These are phyloP conservation scores for Paramecium tetraurelia DNA, from an alignment of 73 alveolate genomes.

Conservation along the genomic window DNA sequence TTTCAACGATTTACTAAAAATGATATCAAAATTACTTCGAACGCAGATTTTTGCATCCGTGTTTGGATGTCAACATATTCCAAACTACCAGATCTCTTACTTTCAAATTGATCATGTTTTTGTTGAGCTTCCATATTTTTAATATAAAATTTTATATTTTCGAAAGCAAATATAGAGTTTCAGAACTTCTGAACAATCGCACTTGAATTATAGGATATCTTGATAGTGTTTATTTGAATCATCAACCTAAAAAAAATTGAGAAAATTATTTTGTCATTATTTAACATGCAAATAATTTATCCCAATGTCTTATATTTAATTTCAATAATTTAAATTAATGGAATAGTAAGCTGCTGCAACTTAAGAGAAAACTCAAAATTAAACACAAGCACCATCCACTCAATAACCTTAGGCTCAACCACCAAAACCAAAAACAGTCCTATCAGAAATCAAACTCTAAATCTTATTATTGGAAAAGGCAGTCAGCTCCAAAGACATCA, in stretches of 20 bases:
- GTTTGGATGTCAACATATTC: background rate
- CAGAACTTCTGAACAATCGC: background rate
- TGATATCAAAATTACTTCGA: background rate
- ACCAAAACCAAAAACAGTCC: background rate
- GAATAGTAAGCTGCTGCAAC: background rate
- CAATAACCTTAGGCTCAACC: background rate
- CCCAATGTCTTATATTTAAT: conserved; percentile 11
- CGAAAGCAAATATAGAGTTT: background rate
- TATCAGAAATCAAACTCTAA: conserved; percentile 50
- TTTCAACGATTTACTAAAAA: conserved; percentile 19
- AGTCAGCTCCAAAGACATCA: conserved; percentile 36
- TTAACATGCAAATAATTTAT: background rate
- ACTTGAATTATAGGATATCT: background rate
- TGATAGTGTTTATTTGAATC: background rate
- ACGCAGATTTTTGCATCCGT: background rate
- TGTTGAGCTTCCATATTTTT: background rate
- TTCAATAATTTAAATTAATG: background rate
- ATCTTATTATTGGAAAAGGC: conserved; percentile 50
- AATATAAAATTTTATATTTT: background rate
- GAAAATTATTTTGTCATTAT: background rate
- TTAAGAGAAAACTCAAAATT: background rate
- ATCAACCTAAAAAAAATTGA: background rate
- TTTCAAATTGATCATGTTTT: background rate
- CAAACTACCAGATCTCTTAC: background rate
- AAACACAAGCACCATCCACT: background rate